Evolutionary conservation across 2,329 filamentous ascomycete species (phyloP), one percentile per base, ranked within the genome.

Genomic region (Dactylellina leptospora): DNA sequence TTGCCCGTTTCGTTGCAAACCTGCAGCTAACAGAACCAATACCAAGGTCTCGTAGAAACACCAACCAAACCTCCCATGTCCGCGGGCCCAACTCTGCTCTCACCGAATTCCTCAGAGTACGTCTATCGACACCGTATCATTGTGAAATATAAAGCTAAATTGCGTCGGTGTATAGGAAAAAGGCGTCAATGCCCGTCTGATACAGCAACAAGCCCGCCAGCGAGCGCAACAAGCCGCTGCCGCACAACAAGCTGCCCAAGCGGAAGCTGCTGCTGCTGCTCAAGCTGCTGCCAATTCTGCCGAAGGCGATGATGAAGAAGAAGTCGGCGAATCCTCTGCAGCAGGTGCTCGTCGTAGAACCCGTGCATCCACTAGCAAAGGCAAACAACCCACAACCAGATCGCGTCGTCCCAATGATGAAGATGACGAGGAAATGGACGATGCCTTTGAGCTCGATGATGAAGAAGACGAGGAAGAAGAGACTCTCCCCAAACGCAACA

Each of bases 31-130:
- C 50, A 18, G 28, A 38, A 38, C 28, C 45, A 38, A 16, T 27
- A 16, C 25, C 13, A 11, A 64, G 59, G 59, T 58, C 51, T 18
- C 59, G 68, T 23, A 47, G 53, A 50, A 48, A 62, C 30, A 11
- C 38, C 10, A n/a, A 3, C 9, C 16, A 28, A 16, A 40, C n/a
- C 22, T 63, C 64, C 33, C 11, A 42, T 22, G 59, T 72, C 22
- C 60, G 68, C 6, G 68, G 68, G n/a, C 68, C 68, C 4, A 77
- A 76, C 60, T 77, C 76, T 45, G 76, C 76, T 28, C 68, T 77
- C 47, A 77, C 75, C 20, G 75, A 75, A 36, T 77, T 76, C 42
- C 58, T 77, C 16, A 68, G 75, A n/a, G 76, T 77, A 71, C 27
- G 70, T 42, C 10, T 27, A 53, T 40, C 9, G 6, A 11, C 4